Percentiles rank a stretch among this genome's conserved stretches.
phyloP scores from a whole-genome alignment of 441 rosid species.

The Theobroma grandiflorum region DNA sequence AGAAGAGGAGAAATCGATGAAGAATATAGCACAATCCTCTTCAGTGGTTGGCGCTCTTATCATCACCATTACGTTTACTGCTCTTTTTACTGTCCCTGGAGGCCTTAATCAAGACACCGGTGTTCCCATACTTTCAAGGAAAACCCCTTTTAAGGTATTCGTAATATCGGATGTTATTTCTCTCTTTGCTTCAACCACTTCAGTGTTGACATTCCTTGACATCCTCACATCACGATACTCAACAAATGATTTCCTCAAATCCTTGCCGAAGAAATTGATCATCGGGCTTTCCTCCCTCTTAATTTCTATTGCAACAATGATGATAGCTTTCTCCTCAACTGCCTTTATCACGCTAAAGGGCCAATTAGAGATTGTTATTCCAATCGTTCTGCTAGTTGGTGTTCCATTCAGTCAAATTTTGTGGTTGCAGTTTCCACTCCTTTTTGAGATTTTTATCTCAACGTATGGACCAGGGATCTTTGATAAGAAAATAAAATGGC shows the following conservation, averaged over 20 bases:
- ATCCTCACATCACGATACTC: conserved; percentile 9
- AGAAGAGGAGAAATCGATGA: background rate
- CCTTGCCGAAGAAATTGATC: background rate
- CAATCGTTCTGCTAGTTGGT: background rate
- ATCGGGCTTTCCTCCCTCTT: background rate
- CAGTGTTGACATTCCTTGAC: background rate
- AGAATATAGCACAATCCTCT: background rate
- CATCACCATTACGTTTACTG: background rate
- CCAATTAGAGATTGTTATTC: background rate
- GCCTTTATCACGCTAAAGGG: background rate
- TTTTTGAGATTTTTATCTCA: background rate
- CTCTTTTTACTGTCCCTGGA: background rate
- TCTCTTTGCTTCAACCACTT: conserved; percentile 16
- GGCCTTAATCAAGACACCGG: background rate
- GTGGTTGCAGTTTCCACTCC: background rate
- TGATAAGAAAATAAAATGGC: background rate
- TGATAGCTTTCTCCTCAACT: background rate
- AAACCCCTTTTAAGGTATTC: too few species aligned
- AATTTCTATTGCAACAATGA: conserved; percentile 5
- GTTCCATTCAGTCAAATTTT: background rate
- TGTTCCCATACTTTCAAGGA: background rate
- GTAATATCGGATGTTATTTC: background rate
- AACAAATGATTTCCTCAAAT: background rate
- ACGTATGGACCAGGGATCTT: conserved; percentile 8
- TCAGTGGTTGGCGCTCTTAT: background rate